Evolutionary conservation across 768 basidiomycete genomes (phyloP).

Genomic region (Mycena kentingensis): DNA sequence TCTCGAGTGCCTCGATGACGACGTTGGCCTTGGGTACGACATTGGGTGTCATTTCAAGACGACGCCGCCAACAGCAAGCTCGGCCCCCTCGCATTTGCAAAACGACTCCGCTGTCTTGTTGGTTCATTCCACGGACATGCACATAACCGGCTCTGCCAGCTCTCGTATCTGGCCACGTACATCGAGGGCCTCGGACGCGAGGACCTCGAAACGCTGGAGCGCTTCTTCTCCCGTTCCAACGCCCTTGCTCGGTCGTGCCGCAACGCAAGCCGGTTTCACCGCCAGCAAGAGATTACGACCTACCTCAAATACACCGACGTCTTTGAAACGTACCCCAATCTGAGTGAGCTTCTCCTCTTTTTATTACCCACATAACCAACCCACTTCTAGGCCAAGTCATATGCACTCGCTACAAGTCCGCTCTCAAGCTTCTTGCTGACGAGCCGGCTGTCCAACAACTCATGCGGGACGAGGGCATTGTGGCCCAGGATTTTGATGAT

Average conservation of each 20-base stretch:
- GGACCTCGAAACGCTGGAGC: constrained; percentile 13
- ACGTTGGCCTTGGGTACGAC: constrained; percentile 4
- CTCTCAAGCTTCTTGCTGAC: constrained; percentile 1
- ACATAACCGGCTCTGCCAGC: constrained; percentile 2
- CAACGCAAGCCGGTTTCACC: background rate
- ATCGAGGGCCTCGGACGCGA: constrained; percentile 3
- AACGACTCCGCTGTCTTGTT: background rate
- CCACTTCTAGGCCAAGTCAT: background rate
- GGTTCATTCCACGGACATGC: constrained; percentile 7
- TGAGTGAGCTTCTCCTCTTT: background rate
- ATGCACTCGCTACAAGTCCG: background rate
- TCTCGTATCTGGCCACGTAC: constrained; percentile 6
- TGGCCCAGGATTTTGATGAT: too few relatives aligned
- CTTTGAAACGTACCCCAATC: constrained; percentile 2
- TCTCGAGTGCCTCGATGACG: constrained; percentile 5
- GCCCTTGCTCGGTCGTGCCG: constrained; percentile 2
- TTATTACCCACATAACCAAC: background rate
- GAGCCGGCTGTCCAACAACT: too few relatives aligned
- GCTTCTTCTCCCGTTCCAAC: constrained; percentile 4
- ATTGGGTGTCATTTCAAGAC: constrained; percentile 13
- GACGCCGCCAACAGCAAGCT: background rate
- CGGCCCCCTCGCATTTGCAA: background rate
- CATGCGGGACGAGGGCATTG: too few relatives aligned
- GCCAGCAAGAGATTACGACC: background rate
- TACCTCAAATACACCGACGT: background rate